Conservation (phyloP, 2,329 filamentous ascomycete species). For the Aureobasidium sp. region DNA sequence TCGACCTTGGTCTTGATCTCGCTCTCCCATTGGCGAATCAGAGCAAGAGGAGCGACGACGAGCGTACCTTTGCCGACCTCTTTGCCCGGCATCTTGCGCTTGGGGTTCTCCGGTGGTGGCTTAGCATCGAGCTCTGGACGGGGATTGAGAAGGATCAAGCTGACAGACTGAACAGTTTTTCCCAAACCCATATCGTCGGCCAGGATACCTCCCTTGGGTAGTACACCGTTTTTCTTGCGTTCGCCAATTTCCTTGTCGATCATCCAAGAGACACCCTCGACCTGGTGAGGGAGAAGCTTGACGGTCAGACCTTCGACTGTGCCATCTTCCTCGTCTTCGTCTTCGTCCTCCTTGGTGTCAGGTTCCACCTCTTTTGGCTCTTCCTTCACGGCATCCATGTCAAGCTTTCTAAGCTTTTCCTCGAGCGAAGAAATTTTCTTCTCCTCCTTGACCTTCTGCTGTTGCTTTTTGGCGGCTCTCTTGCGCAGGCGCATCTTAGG, state of each 20-base stretch:
- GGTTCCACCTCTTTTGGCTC: conserved; percentile 33
- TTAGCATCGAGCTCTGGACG: conserved; percentile 44
- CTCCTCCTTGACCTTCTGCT: conserved; percentile 21
- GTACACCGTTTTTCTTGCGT: conserved; percentile 65
- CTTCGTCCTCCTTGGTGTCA: conserved; percentile 29
- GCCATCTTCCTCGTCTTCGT: conserved; percentile 49
- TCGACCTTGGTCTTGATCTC: conserved; percentile 81
- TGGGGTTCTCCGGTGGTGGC: conserved; percentile 45
- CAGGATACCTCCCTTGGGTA: conserved; percentile 88
- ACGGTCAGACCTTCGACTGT: conserved; percentile 75
- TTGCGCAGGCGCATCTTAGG: conserved; percentile 36
- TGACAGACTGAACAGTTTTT: conserved; percentile 91
- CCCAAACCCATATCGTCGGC: conserved; percentile 97
- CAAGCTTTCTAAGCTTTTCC: conserved; percentile 36
- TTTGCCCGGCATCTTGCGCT: conserved; percentile 58
- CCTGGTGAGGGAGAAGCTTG: conserved; percentile 83
- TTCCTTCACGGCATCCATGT: conserved; percentile 43
- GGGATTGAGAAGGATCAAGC: conserved; percentile 75
- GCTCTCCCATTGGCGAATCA: conserved; percentile 95
- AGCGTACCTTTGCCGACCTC: conserved; percentile 71
- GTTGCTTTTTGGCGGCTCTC: conserved; percentile 33
- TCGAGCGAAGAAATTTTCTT: conserved; percentile 34
- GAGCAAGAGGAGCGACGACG: conserved; percentile 82
- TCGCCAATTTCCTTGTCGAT: conserved; percentile 80
- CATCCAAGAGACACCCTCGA: conserved; percentile 95